Evolutionary conservation across 2,329 filamentous ascomycete species (phyloP).

Genomic region (Fusarium concolor): DNA sequence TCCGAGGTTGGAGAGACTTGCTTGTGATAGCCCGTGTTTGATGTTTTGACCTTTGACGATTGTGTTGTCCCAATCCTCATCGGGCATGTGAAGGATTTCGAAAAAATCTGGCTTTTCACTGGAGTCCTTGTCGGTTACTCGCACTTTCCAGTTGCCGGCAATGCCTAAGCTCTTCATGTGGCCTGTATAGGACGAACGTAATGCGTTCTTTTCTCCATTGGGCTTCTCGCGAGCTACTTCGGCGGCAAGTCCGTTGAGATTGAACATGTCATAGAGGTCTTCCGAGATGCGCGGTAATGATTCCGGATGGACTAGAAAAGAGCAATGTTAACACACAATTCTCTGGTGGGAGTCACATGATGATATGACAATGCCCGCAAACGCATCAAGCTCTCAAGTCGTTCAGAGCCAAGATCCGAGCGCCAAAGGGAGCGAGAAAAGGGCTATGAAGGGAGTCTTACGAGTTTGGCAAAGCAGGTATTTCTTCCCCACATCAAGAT

Average conservation of each 20-base stretch:
- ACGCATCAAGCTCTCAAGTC: constrained; percentile 20
- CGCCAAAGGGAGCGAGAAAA: constrained; percentile 46
- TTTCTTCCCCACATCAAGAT: constrained; percentile 74
- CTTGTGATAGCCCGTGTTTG: constrained; percentile 62
- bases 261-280: constrained; percentile 71
- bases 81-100: constrained; percentile 62
- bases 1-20: constrained; percentile 57
- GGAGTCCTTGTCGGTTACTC: constrained; percentile 65
- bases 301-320: constrained; percentile 60
- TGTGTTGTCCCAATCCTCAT: constrained; percentile 68
- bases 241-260: constrained; percentile 66
- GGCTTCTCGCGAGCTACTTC: constrained; percentile 73
- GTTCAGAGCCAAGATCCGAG: constrained; percentile 40
- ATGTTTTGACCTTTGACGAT: constrained; percentile 67
- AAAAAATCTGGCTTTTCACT: constrained; percentile 62
- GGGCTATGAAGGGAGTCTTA: constrained; percentile 67
- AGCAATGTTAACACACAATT: constrained; percentile 59
- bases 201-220: constrained; percentile 74
- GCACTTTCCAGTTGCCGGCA: constrained; percentile 69
- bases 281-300: constrained; percentile 62
- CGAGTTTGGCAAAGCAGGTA: constrained; percentile 75
- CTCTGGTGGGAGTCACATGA: constrained; percentile 41
- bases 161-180: constrained; percentile 74
- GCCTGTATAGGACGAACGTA: constrained; percentile 76
- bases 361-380: constrained; percentile 36